Percentiles rank a stretch among this genome's conserved stretches.
Evolutionary conservation across 192 early-diverging fungal species (phyloP).

Genomic region (Podila clonocystis): DNA sequence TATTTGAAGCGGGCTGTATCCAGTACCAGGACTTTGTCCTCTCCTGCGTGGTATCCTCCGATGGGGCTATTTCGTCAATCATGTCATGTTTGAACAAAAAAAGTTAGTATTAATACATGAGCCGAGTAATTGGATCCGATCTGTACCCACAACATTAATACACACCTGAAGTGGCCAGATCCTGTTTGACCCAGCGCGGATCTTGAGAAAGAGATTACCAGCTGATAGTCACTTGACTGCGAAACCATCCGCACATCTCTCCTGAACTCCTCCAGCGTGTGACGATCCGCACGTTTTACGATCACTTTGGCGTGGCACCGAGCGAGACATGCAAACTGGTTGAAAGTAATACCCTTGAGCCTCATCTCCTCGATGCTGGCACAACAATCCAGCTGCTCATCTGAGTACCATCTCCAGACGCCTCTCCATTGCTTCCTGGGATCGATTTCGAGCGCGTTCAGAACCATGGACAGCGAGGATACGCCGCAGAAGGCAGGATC

Average conservation of each 20-base stretch:
- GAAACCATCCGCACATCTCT: constrained; percentile 76
- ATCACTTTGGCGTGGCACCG: constrained; percentile 85
- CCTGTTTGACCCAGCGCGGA: constrained; percentile 85
- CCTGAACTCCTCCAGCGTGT: constrained; percentile 81
- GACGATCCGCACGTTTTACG: constrained; percentile 74
- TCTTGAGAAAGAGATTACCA: constrained; percentile 91
- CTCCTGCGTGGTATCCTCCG: constrained; percentile 80
- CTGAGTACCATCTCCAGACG: constrained; percentile 75
- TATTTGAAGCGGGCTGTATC: constrained; percentile 95
- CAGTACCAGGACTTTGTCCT: constrained; percentile 81
- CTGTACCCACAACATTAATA: not conserved
- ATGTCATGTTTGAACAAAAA: constrained; percentile 13
- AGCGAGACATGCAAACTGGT: constrained; percentile 91
- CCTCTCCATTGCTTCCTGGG: constrained; percentile 92
- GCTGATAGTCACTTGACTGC: constrained; percentile 77
- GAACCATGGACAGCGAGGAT: constrained; percentile 91
- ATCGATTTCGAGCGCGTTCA: constrained; percentile 94
- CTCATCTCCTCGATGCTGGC: constrained; percentile 76
- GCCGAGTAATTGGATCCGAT: not conserved
- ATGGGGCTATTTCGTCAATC: constrained; percentile 62
- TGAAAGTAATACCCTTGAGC: constrained; percentile 87
- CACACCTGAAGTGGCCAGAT: constrained; percentile 85
- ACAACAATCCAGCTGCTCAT: constrained; percentile 81
- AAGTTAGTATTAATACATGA: not conserved
- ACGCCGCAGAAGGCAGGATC: constrained; percentile 92